Conservation (phyloP, 805 yeast species). For the Candida lessepsii region DNA sequence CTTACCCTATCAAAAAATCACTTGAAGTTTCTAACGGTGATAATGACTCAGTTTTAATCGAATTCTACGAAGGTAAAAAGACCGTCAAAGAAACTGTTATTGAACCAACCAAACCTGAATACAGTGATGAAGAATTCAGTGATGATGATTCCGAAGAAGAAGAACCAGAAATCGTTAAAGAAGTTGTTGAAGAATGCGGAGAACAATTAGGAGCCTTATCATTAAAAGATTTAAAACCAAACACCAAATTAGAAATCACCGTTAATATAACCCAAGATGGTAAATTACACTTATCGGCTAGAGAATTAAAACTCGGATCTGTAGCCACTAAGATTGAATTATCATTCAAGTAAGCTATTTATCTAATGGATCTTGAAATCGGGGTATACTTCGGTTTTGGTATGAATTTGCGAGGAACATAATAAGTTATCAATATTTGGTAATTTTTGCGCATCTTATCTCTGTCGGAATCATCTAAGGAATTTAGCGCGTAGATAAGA, state of each 20-base stretch:
- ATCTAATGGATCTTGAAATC: background rate
- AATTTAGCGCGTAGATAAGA: background rate
- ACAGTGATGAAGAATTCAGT: constrained; percentile 49
- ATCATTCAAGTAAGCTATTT: constrained; percentile 6
- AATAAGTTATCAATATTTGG: background rate
- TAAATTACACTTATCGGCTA: constrained; percentile 60
- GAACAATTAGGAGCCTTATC: constrained; percentile 75
- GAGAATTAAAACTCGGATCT: constrained; percentile 61
- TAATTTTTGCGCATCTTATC: constrained; percentile 3
- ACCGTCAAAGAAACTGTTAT: constrained; percentile 77
- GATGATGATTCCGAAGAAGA: constrained; percentile 61
- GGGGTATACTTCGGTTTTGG: background rate
- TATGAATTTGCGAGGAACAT: no score
- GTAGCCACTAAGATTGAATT: constrained; percentile 55
- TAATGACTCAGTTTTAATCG: constrained; percentile 58
- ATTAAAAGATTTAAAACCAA: constrained; percentile 64
- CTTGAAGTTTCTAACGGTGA: constrained; percentile 61
- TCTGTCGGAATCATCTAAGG: no score
- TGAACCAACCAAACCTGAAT: constrained; percentile 52
- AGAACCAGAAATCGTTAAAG: constrained; percentile 85
- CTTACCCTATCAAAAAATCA: constrained; percentile 84
- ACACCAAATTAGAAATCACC: constrained; percentile 65
- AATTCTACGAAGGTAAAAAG: constrained; percentile 83
- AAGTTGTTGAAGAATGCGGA: constrained; percentile 71
- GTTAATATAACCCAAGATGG: constrained; percentile 67